A percentile compares a stretch with the other conserved stretches of the same genome.
Conservation (phyloP, 2,329 filamentous ascomycete genomes). For the Cordyceps cicadae region DNA sequence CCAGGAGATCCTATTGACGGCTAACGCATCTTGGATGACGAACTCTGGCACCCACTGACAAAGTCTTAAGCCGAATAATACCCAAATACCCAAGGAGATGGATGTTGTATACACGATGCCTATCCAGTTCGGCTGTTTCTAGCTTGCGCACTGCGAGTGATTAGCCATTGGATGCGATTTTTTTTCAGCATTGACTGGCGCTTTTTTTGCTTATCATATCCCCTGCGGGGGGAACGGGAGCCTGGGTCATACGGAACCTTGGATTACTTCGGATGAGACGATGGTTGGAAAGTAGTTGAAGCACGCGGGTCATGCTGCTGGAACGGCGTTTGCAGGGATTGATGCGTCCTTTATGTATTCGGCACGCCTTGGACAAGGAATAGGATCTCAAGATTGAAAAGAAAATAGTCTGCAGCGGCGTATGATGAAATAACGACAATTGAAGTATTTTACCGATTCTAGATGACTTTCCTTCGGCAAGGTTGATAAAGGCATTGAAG, state of each 20-base stretch:
- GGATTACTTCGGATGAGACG: not conserved
- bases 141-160: no score
- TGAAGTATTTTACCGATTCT: not conserved
- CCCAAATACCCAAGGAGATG: constrained; percentile 29
- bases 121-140: constrained; percentile 2
- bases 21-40: constrained; percentile 24
- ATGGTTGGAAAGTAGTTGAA: not conserved
- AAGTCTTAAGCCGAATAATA: constrained; percentile 27
- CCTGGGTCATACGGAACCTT: not conserved
- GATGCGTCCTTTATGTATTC: not conserved
- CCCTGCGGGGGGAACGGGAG: not conserved
- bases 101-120: constrained; percentile 27
- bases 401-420: not conserved
- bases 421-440: not conserved
- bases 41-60: constrained; percentile 26
- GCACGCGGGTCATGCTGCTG: not conserved
- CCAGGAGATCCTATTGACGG: constrained; percentile 20
- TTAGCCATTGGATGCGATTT: not conserved
- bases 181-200: not conserved
- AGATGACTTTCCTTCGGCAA: not conserved
- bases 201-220: not conserved
- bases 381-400: not conserved
- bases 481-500: no score
- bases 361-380: not conserved
- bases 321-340: not conserved